These are phyloP conservation scores for Veloporphyrellus conicus DNA, from an alignment of 1,284 basidiomycete species.

Conservation along the genomic window DNA sequence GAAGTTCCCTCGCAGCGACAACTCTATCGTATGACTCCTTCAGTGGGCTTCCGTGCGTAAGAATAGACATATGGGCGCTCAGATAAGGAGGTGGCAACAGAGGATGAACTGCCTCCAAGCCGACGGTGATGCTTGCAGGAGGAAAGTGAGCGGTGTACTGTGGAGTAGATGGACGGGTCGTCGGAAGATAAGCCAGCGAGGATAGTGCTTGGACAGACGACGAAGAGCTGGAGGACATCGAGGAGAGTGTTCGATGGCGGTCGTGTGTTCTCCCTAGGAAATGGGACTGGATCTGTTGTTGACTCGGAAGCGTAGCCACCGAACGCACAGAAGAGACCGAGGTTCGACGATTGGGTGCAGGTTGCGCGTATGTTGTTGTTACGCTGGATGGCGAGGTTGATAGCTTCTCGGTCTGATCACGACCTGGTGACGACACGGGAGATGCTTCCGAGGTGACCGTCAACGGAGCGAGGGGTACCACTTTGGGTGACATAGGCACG, in stretches of 20 bases:
- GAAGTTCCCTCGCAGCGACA: conserved; percentile 47
- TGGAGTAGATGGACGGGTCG: conserved; percentile 50
- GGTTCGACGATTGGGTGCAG: conserved; percentile 42
- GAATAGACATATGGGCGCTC: conserved; percentile 61
- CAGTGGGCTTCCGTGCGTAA: conserved; percentile 59
- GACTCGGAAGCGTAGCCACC: conserved; percentile 53
- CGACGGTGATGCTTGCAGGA: conserved; percentile 45
- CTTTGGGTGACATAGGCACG: conserved; percentile 38
- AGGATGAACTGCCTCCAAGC: conserved; percentile 58
- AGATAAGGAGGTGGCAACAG: conserved; percentile 67
- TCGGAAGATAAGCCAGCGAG: conserved; percentile 55
- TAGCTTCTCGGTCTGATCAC: conserved; percentile 24
- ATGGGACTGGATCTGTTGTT: conserved; percentile 28
- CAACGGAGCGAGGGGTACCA: conserved; percentile 57
- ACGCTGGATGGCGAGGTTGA: conserved; percentile 40
- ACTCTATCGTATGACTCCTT: conserved; percentile 68
- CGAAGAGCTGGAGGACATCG: conserved; percentile 54
- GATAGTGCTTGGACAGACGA: conserved; percentile 62
- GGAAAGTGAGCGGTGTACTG: conserved; percentile 54
- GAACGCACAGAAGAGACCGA: conserved; percentile 67
- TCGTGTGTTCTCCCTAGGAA: conserved; percentile 40
- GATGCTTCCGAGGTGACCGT: conserved; percentile 54
- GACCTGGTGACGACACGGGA: conserved; percentile 37
- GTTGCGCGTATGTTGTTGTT: conserved; percentile 29
- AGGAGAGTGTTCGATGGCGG: conserved; percentile 62